Evolutionary conservation across 495 filamentous ascomycete genomes (phyloP).

Genomic region (Lasiosphaeria ovina): DNA sequence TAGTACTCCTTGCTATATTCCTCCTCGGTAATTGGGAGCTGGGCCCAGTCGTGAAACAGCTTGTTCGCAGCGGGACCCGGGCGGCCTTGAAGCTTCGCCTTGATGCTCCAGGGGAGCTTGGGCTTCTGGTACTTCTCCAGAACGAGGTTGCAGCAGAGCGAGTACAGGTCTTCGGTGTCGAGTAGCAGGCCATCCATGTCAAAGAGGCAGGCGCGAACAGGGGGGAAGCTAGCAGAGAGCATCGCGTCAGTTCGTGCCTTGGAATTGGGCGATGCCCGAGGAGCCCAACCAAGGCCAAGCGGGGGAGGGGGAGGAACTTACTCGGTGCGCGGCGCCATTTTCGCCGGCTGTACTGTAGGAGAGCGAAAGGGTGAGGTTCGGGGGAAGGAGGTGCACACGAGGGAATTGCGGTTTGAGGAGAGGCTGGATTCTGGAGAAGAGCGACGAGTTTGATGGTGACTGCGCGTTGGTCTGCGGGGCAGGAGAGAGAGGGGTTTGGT

Average conservation of each 20-base stretch:
- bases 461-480: no score
- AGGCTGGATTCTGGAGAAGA: no score
- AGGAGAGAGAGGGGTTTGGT: no score
- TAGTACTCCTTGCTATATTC: conserved; percentile 59
- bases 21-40: conserved; percentile 70
- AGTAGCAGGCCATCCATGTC: conserved; percentile 98
- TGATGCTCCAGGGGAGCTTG: conserved; percentile 83
- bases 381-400: neutral
- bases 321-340: conserved; percentile 44
- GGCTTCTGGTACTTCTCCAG: conserved; percentile 71
- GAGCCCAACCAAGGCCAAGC: neutral
- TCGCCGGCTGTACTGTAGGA: neutral
- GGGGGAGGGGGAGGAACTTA: conserved; percentile 26
- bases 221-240: conserved; percentile 57
- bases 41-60: conserved; percentile 69
- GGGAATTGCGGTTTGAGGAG: no score
- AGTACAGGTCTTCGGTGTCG: conserved; percentile 92
- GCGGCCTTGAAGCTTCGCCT: conserved; percentile 92
- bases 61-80: conserved; percentile 64
- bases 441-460: no score
- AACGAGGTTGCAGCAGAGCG: conserved; percentile 74
- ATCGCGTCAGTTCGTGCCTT: no score
- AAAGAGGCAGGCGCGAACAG: conserved; percentile 89
- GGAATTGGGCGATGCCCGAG: no score
- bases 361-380: neutral